Evolutionary conservation across 2,329 filamentous ascomycete genomes (phyloP), one percentile per base, ranked within the genome.

Genomic region (Diaporthe australafricana): DNA sequence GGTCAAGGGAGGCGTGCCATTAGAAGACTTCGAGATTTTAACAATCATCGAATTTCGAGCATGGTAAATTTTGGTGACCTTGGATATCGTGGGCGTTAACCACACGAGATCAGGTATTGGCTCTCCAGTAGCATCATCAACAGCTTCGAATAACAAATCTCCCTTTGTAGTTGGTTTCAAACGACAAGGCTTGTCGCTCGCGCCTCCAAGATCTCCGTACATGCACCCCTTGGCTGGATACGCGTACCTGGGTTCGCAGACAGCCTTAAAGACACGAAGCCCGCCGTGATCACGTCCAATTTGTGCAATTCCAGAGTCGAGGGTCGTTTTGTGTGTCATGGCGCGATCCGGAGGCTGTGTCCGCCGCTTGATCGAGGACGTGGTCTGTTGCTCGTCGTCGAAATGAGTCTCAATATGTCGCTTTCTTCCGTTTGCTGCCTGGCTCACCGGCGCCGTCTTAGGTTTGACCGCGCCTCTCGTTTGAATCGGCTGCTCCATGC

Each of bases 81-180:
- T 72, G 17, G 52, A 60, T 7, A 56, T 14, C 30, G 52, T 68
- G 8, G 70, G 70, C n/a, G 32, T 56, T 11, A 74, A 57, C 72
- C 72, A 74, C 16, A 22, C 47, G 14, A 74, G 72, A 12, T 66
- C 70, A 52, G 16, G 7, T 12, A 38, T 32, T 3, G 32, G 50
- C 62, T 32, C 4, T 35, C n/a, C 35, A 9, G 32, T 35, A 5
- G 20, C 32, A 14, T 11, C 12, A 27, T 72, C 67, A 4, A 57
- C 38, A 45, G 55, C 47, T 16, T 68, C 38, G 55, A 74, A 72
- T 7, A 6, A 22, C 20, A 1, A 12, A 8, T 16, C 35, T 16
- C 11, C 20, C 1, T 40, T 17, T 12, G 5, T 20, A 3, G 25
- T n/a, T 22, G 50, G 5, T 8, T 55, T n/a, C 9, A 73, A 30